Evolutionary conservation across 371 early-diverging fungal genomes (phyloP), one percentile per base, ranked within the genome.

Genomic region (Mucor lusitanicus): DNA sequence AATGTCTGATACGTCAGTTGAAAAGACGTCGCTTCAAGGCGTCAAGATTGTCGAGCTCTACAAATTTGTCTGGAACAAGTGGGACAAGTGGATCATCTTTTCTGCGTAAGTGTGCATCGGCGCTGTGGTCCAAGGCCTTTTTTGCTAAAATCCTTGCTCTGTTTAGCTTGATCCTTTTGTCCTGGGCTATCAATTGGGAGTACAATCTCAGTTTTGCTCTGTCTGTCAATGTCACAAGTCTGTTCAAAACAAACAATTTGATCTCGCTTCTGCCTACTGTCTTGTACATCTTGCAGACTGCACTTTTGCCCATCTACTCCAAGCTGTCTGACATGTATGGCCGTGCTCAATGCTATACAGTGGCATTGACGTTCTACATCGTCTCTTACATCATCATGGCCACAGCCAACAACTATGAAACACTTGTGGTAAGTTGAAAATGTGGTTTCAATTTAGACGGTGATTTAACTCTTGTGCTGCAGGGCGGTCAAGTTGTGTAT

Each of bases 401-500:
- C 3, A 63, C 59, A 32, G 66, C 75, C 12, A 58, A 63, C 19
- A 67, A 62, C 30, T 71, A 71, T 6, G 44, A 68, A 19, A 64
- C 65, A 17, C 46, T 69, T n/a, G 61, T 64, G 42, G 70, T 77
- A 65, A 56, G 68, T 48, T 23, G 19, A 13, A 37, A 11, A 37
- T 37, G 37, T 13, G 37, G 37, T 37, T 37, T 12, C 37, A 37
- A 37, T 37, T 13, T 37, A 37, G 37, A 37, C 37, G 13, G 37
- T 37, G 12, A 37, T 37, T 37, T 37, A 37, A 37, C 37, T 13
- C 4, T 42, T 42, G 15, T 42, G 6, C 25, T 42, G 6, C 25
- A 50, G 73, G 73, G 73, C 19, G 73, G 69, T 40, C 69, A 73
- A 69, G 59, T 73, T 39, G 48, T 80, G 12, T 73, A 78, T 54